Conservation (phyloP, 1,284 basidiomycete species). For the Fomitopsis pinicola region DNA sequence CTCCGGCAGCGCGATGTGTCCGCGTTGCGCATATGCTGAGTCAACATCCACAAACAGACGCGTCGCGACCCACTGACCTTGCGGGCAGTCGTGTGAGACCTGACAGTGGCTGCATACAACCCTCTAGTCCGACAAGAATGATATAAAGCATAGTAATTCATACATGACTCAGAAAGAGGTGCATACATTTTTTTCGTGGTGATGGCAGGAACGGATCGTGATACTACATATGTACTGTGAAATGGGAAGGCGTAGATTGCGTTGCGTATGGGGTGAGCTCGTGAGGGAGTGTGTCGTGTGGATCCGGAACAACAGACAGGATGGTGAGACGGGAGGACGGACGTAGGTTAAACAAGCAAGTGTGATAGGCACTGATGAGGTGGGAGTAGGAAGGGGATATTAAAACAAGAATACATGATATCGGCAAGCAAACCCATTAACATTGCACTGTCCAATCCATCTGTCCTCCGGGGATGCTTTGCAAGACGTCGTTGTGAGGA, state of each 20-base stretch:
- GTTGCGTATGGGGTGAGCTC: not conserved
- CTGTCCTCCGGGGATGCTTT: not conserved
- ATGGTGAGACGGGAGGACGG: not conserved
- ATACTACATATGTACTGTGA: slow-evolving; percentile 1
- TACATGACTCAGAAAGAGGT: not conserved
- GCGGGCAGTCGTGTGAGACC: not conserved
- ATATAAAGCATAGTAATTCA: not conserved
- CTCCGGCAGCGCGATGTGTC: no score
- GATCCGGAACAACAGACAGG: not conserved
- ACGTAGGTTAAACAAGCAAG: not conserved
- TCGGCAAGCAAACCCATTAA: not conserved
- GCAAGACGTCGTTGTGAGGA: not conserved
- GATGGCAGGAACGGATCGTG: not conserved
- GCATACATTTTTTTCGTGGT: not conserved
- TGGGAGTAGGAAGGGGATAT: not conserved
- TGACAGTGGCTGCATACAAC: not conserved
- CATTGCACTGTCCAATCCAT: not conserved
- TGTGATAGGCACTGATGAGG: not conserved
- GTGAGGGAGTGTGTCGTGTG: not conserved
- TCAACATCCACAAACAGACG: not conserved
- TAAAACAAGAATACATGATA: not conserved
- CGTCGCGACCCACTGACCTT: not conserved
- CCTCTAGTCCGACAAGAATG: not conserved
- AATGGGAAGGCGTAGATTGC: not conserved
- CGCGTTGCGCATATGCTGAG: not conserved